Evolutionary conservation across 1,284 basidiomycete species (phyloP), one percentile per base, ranked within the genome.

Genomic region (Marasmius tenuissimus): DNA sequence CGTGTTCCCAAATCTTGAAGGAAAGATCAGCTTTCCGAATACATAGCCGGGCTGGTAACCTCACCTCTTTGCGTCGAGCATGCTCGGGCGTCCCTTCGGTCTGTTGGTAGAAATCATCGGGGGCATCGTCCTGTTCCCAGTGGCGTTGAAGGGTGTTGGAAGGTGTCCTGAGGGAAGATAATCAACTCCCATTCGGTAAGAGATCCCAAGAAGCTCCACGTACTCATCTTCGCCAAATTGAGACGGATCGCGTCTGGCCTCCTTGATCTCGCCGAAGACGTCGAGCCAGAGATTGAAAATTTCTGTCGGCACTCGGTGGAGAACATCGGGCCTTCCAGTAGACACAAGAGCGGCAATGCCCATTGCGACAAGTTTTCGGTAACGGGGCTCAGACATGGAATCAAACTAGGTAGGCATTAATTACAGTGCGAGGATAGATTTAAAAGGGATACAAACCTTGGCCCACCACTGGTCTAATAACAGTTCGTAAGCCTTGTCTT

Each of bases 271-370:
- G 11, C 89, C 91, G 49, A 96, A 89, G 4, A 96, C 93, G 68
- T 96, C 94, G 53, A 94, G 78, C 92, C 94, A 96, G 48, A 96
- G 78, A 71, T 95, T 95, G 75, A 93, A 93, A 65, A 92, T 85
- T 68, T 94, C 92, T 5, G 81, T 83, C 12, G 85, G 81, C 22
- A 94, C 76, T 39, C 90, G 82, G 50, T 84, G 78, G 18, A 94
- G 81, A n/a, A 92, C 86, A 65, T 91, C 88, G 4, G 80, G 80
- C 27, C 83, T 81, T 39, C 85, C 87, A 0, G 90, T 88, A 1
- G 91, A 84, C 48, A 92, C 86, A 5, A 94, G 79, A 37, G 81
- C 79, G 7, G 89, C 89, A 53, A 91, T 85, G 2, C 88, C 89
- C 80, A 93, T 88, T 9, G 91, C 90, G 34, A 84, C 75, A 57